Evolutionary conservation across 192 early-diverging fungal genomes (phyloP).

Genomic region (Coemansia sp.): DNA sequence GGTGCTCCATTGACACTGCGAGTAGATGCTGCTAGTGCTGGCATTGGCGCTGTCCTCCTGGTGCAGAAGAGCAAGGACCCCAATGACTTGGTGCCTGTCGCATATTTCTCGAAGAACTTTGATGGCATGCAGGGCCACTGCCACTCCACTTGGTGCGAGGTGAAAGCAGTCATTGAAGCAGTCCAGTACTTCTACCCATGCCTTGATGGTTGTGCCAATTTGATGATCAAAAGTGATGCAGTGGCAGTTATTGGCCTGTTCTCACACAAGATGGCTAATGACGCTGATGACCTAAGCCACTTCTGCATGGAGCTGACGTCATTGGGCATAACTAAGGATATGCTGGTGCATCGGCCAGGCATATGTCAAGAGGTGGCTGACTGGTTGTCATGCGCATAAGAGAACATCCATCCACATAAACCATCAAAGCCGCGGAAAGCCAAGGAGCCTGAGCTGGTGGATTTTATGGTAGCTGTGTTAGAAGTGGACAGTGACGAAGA

Average conservation of each 20-base stretch:
- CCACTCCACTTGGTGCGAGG: slow-evolving; percentile 18
- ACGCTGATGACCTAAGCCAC: not conserved
- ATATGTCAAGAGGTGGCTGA: slow-evolving; percentile 10
- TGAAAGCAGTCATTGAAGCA: slow-evolving; percentile 10
- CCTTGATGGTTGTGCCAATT: slow-evolving; percentile 21
- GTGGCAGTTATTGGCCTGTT: not conserved
- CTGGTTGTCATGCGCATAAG: slow-evolving; percentile 3
- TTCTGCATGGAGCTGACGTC: slow-evolving; percentile 3
- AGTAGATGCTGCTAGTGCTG: not conserved
- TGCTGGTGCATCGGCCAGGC: slow-evolving; percentile 6
- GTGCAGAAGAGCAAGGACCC: too few relatives aligned
- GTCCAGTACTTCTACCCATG: slow-evolving; percentile 19
- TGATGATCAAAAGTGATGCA: slow-evolving; percentile 20
- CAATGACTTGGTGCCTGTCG: slow-evolving; percentile 8
- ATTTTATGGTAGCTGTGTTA: too few relatives aligned
- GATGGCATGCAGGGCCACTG: slow-evolving; percentile 17
- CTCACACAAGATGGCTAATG: not conserved
- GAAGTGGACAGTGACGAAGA: too few relatives aligned
- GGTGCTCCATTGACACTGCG: slow-evolving; percentile 5
- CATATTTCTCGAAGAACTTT: slow-evolving; percentile 32
- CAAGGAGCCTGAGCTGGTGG: too few relatives aligned
- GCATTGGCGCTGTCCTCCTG: too few relatives aligned
- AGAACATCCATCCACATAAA: not conserved
- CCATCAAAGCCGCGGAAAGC: too few relatives aligned
- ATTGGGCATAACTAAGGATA: not conserved